Evolutionary conservation across 2,329 filamentous ascomycete species (phyloP), one percentile per base, ranked within the genome.

Genomic region (Thelonectria rubi): DNA sequence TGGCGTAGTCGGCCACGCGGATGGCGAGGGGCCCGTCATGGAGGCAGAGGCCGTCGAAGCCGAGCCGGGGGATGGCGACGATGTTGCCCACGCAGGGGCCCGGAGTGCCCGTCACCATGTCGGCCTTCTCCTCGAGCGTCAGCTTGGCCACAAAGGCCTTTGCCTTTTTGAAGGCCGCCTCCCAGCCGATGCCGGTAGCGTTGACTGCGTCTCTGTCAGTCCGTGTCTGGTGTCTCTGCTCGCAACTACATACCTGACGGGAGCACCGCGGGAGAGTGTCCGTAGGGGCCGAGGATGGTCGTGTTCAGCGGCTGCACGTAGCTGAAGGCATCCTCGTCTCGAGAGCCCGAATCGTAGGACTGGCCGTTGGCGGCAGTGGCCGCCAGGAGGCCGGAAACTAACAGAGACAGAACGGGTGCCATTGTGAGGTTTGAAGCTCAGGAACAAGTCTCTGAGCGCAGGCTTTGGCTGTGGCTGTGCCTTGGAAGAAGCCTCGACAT

Each of bases 31-130:
- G 79, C 60, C 79, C 65, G 59, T 80, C 74, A 2, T 76, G 74
- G 3, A 81, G 77, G 58, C 79, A 81, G 14, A 81, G 72, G 4
- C 79, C 79, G 2, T 74, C 68, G 67, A 81, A 81, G 59, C 77
- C 78, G 60, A 81, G 69, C 10, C 78, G 76, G 5, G 73, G 69
- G 54, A 81, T 79, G 34, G 77, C 64, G 10, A 74, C 67, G 7
- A 81, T 75, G 68, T 76, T 76, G 48, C 74, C 74, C 1, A 75
- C 72, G 42, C 74, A 76, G 8, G 74, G 74, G 8, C 74, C 74
- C 10, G 74, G 70, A 26, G 70, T 63, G 2, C 75, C 76, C 11
- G 76, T 77, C 15, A 75, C 74, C 72, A 76, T 74, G 43, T 70
- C 63, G 34, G 73, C 65, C 67, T 75, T 75, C 54, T 75, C 74